A percentile compares a stretch with the other conserved stretches of the same genome.
Conservation (phyloP, 805 yeast species). For the Candida sphagnicola region DNA sequence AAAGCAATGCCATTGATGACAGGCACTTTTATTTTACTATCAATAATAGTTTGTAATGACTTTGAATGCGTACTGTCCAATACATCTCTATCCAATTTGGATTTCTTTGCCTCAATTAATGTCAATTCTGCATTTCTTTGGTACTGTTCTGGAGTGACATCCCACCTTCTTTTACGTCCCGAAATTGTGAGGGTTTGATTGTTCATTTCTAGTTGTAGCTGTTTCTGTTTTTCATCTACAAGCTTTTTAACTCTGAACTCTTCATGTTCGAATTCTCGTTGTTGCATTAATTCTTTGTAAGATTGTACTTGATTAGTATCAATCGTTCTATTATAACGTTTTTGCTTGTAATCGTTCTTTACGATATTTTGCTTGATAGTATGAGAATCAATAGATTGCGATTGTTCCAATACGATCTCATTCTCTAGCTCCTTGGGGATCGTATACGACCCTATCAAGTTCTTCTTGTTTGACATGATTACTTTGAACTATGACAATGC, state of each 20-base stretch:
- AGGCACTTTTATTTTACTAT: conserved; percentile 15
- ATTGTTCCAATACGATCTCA: conserved; percentile 21
- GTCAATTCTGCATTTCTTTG: conserved; percentile 8
- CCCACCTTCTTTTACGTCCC: conserved; percentile 40
- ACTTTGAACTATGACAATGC: background rate
- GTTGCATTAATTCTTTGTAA: conserved; percentile 41
- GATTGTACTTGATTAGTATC: conserved; percentile 23
- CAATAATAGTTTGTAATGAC: conserved; percentile 1
- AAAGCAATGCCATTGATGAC: conserved; percentile 29
- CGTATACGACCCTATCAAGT: conserved; percentile 26
- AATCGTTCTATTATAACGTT: conserved; percentile 21
- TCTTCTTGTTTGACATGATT: conserved; percentile 10
- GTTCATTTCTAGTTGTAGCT: background rate
- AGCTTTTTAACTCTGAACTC: conserved; percentile 20
- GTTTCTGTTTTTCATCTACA: conserved; percentile 14
- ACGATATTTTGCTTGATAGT: conserved; percentile 15
- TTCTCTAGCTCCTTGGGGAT: conserved; percentile 25
- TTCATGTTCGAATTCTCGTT: conserved; percentile 39
- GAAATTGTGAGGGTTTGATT: background rate
- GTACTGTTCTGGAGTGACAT: conserved; percentile 36
- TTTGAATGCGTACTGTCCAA: too few relatives aligned
- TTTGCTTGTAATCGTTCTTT: conserved; percentile 26
- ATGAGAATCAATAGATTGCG: conserved; percentile 10
- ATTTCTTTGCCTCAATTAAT: background rate
- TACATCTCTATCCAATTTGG: background rate